These are phyloP conservation scores for Aspergillus pseudoterreus DNA, from an alignment of 2,329 filamentous ascomycete genomes.

Conservation along the genomic window DNA sequence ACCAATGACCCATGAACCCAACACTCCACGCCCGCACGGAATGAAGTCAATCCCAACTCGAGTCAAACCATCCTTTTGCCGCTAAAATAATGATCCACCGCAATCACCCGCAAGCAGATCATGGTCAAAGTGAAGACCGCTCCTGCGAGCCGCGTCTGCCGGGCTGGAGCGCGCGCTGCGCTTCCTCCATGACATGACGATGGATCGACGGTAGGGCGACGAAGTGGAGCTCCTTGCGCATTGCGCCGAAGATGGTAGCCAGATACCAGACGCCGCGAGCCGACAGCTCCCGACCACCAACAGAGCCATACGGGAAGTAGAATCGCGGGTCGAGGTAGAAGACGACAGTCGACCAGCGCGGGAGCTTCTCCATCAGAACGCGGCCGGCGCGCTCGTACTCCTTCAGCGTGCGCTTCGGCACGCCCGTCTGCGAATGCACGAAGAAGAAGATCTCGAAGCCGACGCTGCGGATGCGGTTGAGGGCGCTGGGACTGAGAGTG, in stretches of 20 bases:
- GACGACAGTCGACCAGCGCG: constrained; percentile 22
- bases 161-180: constrained; percentile 4
- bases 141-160: constrained; percentile 7
- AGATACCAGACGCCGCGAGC: constrained; percentile 29
- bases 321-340: constrained; percentile 34
- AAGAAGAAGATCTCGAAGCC: constrained; percentile 37
- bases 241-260: constrained; percentile 23
- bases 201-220: constrained; percentile 27
- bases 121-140: constrained; percentile 3
- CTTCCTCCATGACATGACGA: constrained; percentile 23
- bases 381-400: constrained; percentile 27
- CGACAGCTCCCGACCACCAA: constrained; percentile 26
- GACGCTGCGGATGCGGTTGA: constrained; percentile 29
- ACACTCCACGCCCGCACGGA: neutral
- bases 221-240: constrained; percentile 28
- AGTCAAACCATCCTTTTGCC: neutral
- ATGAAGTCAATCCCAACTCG: neutral
- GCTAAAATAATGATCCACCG: too few species aligned
- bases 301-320: constrained; percentile 26
- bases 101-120: neutral
- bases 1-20: neutral
- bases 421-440: constrained; percentile 30
- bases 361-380: constrained; percentile 23
- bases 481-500: constrained; percentile 29
- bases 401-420: constrained; percentile 30